These are phyloP conservation scores for Babesia ovis DNA, from an alignment of 169 alveolate species.

Conservation along the genomic window DNA sequence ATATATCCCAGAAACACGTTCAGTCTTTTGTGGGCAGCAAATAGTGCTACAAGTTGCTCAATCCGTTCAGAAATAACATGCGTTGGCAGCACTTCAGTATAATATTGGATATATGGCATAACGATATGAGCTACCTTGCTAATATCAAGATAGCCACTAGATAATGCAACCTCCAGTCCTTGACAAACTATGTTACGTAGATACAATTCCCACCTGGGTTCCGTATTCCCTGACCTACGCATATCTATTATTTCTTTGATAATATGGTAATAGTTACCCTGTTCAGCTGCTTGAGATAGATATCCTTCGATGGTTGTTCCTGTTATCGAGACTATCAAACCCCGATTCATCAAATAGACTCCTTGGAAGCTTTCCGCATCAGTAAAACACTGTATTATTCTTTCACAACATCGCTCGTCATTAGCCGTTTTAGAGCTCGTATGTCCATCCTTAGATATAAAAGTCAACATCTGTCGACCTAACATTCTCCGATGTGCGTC, in stretches of 20 bases:
- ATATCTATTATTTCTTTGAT: background rate
- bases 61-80: background rate
- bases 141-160: background rate
- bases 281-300: constrained; percentile 3
- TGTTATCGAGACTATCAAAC: background rate
- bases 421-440: no score
- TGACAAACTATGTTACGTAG: background rate
- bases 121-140: background rate
- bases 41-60: constrained; percentile 3
- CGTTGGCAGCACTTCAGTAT: background rate
- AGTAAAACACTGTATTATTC: background rate
- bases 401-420: no score
- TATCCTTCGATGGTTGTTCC: constrained; percentile 10
- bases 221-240: background rate
- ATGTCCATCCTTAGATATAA: background rate
- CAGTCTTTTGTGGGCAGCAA: constrained; percentile 14
- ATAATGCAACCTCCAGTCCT: background rate
- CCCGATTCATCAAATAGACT: background rate
- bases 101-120: background rate
- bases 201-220: background rate
- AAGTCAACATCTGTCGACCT: background rate
- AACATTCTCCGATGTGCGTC: background rate
- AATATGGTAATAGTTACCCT: constrained; percentile 1
- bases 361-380: constrained; percentile 6
- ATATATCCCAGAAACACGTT: constrained; percentile 22